Evolutionary conservation across 192 early-diverging fungal genomes (phyloP).

Genomic region (Coemansia aciculifera): DNA sequence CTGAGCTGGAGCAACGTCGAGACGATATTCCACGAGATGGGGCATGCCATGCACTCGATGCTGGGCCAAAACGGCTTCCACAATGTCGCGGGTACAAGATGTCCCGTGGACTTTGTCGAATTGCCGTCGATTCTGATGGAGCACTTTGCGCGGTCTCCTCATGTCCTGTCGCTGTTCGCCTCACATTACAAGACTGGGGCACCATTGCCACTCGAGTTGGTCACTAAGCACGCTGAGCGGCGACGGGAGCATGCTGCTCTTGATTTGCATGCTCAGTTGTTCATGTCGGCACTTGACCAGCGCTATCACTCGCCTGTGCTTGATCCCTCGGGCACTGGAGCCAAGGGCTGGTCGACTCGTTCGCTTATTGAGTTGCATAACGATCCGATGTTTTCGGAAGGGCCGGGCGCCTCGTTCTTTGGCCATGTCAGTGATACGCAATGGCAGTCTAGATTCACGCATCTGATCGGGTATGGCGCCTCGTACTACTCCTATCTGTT

Average conservation of each 20-base stretch:
- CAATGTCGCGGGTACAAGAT: conserved; percentile 93
- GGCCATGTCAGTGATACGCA: conserved; percentile 69
- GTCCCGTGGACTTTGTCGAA: conserved; percentile 95
- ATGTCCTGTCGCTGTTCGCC: conserved; percentile 73
- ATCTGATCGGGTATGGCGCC: conserved; percentile 88
- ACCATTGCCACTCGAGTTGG: conserved; percentile 58
- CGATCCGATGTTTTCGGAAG: conserved; percentile 36
- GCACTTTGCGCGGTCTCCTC: conserved; percentile 75
- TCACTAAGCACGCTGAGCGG: conserved; percentile 58
- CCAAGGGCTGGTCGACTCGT: conserved; percentile 44
- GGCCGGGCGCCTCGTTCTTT: conserved; percentile 61
- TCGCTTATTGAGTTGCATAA: conserved; percentile 64
- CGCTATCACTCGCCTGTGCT: conserved; percentile 71
- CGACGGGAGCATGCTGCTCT: conserved; percentile 65
- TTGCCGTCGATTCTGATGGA: conserved; percentile 96
- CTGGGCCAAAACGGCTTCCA: conserved; percentile 93
- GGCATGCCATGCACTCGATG: conserved; percentile 98
- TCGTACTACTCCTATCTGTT: conserved; percentile 96
- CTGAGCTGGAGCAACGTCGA: conserved; percentile 84
- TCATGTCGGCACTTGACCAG: conserved; percentile 92
- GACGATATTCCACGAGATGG: conserved; percentile 99
- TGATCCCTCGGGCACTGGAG: conserved; percentile 8
- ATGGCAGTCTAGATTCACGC: conserved; percentile 92
- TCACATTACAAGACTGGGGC: conserved; percentile 71
- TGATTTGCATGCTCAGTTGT: conserved; percentile 84